Conservation (phyloP, 148 eudicot genomes). For the Gaultheria prostrata region DNA sequence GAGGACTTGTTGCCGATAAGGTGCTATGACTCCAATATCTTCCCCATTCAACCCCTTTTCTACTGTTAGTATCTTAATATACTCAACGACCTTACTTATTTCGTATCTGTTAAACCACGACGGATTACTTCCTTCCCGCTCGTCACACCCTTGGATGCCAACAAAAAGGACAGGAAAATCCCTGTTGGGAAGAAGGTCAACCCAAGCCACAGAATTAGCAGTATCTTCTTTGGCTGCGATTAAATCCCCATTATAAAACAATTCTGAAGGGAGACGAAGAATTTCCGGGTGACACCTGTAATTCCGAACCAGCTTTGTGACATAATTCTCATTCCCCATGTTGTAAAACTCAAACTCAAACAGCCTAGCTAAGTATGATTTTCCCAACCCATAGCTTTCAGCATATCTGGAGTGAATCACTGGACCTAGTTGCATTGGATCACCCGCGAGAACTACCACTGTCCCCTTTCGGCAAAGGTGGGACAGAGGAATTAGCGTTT, state of each 20-base stretch:
- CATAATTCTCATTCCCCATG: slow-evolving; percentile 53
- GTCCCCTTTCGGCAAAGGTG: slow-evolving; percentile 46
- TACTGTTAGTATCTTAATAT: slow-evolving; percentile 41
- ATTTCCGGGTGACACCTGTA: slow-evolving; percentile 82
- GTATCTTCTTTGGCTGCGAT: slow-evolving; percentile 48
- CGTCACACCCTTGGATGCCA: slow-evolving; percentile 89
- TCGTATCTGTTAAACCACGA: slow-evolving; percentile 98
- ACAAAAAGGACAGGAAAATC: slow-evolving; percentile 77
- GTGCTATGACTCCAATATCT: slow-evolving; percentile 86
- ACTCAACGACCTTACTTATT: slow-evolving; percentile 81
- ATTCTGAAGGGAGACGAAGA: slow-evolving; percentile 64
- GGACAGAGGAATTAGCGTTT: slow-evolving; percentile 86
- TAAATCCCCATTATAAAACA: slow-evolving; percentile 68
- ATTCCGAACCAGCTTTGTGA: slow-evolving; percentile 65
- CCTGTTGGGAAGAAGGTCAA: slow-evolving; percentile 54
- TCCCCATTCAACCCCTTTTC: slow-evolving; percentile 36
- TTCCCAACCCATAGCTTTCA: slow-evolving; percentile 63
- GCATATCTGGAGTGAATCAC: slow-evolving; percentile 69
- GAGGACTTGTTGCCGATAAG: slow-evolving; percentile 86
- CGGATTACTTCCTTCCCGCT: slow-evolving; percentile 92
- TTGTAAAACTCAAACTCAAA: slow-evolving; percentile 53
- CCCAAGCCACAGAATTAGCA: slow-evolving; percentile 35
- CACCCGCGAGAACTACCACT: slow-evolving; percentile 90
- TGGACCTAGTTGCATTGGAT: slow-evolving; percentile 91
- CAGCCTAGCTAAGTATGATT: slow-evolving; percentile 69